phyloP scores from a whole-genome alignment of 2,329 filamentous ascomycete genomes.

The Chalara sp. region DNA sequence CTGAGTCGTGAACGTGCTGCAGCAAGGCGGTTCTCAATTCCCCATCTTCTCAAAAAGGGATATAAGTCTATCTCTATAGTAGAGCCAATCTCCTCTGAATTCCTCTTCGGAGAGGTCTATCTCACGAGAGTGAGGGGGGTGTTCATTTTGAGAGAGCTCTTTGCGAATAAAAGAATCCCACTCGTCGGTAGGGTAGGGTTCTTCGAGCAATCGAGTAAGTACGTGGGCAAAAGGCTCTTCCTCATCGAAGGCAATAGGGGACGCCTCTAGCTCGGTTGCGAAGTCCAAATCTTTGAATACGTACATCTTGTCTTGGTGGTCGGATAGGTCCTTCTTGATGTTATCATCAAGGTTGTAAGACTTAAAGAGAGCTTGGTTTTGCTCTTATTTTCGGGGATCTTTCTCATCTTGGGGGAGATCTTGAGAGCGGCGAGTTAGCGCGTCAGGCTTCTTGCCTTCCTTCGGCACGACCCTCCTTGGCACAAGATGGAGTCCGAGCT shows the following conservation, averaged over 20 bases:
- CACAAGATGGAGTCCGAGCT: too few relatives aligned
- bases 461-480: too few relatives aligned
- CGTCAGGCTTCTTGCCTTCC: neutral
- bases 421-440: neutral
- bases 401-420: neutral
- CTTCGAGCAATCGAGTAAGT: neutral
- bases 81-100: neutral
- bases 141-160: neutral
- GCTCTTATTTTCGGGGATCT: neutral
- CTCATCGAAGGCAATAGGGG: neutral
- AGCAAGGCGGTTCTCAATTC: neutral
- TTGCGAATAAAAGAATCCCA: neutral
- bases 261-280: neutral
- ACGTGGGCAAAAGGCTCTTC: neutral
- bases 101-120: neutral
- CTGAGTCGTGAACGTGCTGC: neutral
- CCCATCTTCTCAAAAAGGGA: neutral
- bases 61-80: neutral
- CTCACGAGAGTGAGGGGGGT: neutral
- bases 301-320: neutral
- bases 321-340: neutral
- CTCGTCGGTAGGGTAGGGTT: neutral
- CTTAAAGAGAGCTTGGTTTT: neutral
- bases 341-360: neutral
- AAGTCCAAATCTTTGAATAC: neutral